Percentiles rank a stretch among this genome's conserved stretches.
phyloP scores from a whole-genome alignment of 2,329 filamentous ascomycete genomes.

The Lecanosticta acicola region DNA sequence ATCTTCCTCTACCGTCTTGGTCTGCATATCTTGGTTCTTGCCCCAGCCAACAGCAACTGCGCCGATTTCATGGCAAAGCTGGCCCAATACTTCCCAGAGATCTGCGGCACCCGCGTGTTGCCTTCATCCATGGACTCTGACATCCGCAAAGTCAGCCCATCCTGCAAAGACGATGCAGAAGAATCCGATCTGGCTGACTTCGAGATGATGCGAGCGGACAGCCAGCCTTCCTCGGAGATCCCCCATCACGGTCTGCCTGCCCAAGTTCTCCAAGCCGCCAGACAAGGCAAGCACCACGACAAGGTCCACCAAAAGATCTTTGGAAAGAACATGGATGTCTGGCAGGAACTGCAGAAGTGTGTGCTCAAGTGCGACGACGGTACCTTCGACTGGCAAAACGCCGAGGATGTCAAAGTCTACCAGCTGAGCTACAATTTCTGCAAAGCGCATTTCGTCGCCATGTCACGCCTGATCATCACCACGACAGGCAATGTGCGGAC shows the following conservation, averaged over 20 bases:
- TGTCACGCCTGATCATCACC: slow-evolving; percentile 14
- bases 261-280: slow-evolving; percentile 11
- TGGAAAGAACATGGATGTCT: slow-evolving; percentile 11
- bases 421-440: slow-evolving; percentile 13
- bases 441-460: slow-evolving; percentile 15
- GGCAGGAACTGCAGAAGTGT: slow-evolving; percentile 10
- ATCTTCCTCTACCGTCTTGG: slow-evolving; percentile 18
- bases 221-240: slow-evolving; percentile 6
- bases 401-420: slow-evolving; percentile 7
- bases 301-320: background rate
- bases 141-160: background rate
- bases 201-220: slow-evolving; percentile 14
- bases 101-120: slow-evolving; percentile 14
- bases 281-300: slow-evolving; percentile 1
- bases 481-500: slow-evolving; percentile 19
- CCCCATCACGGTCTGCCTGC: slow-evolving; percentile 11
- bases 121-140: slow-evolving; percentile 3
- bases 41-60: slow-evolving; percentile 19
- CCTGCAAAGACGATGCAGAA: background rate
- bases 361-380: slow-evolving; percentile 9
- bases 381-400: slow-evolving; percentile 14
- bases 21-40: slow-evolving; percentile 15
- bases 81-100: slow-evolving; percentile 12
- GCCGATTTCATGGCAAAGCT: slow-evolving; percentile 18
- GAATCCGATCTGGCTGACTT: slow-evolving; percentile 11